Conservation (phyloP, 768 basidiomycete genomes). For the Crepidotus variabilis region DNA sequence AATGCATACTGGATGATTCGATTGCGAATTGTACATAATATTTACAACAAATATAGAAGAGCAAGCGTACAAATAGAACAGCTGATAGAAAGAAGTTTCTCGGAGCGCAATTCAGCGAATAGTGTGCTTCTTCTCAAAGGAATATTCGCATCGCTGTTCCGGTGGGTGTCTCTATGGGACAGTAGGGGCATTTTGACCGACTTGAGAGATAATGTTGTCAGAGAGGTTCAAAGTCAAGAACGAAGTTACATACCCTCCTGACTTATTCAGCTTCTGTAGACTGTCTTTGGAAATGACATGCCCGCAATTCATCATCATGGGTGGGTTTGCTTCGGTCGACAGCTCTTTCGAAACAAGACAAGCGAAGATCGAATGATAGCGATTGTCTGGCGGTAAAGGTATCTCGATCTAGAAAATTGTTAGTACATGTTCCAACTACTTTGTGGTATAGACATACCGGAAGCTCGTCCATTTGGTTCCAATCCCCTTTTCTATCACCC, state of each 20-base stretch:
- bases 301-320: conserved; percentile 97
- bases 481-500: conserved; percentile 90
- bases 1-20: too few species aligned
- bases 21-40: too few species aligned
- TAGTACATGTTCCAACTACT: conserved; percentile 1
- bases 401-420: conserved; percentile 79
- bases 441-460: conserved; percentile 50
- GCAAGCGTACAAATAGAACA: too few species aligned
- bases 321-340: conserved; percentile 88
- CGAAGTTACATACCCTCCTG: conserved; percentile 49
- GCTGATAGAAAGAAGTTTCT: too few species aligned
- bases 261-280: conserved; percentile 83
- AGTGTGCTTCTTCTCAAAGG: too few species aligned
- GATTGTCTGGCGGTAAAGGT: conserved; percentile 76
- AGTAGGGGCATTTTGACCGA: conserved; percentile 95
- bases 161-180: conserved; percentile 74
- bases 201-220: conserved; percentile 34
- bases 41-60: too few species aligned
- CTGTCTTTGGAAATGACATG: conserved; percentile 95
- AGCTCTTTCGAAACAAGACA: conserved; percentile 99
- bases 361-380: conserved; percentile 96
- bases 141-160: conserved; percentile 57
- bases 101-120: too few species aligned
- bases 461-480: conserved; percentile 85
- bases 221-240: conserved; percentile 4